Percentiles rank a stretch among this genome's conserved stretches.
Evolutionary conservation across 176 grass and related monocot species (phyloP).

Genomic region (Chrysopogon serrulatus): DNA sequence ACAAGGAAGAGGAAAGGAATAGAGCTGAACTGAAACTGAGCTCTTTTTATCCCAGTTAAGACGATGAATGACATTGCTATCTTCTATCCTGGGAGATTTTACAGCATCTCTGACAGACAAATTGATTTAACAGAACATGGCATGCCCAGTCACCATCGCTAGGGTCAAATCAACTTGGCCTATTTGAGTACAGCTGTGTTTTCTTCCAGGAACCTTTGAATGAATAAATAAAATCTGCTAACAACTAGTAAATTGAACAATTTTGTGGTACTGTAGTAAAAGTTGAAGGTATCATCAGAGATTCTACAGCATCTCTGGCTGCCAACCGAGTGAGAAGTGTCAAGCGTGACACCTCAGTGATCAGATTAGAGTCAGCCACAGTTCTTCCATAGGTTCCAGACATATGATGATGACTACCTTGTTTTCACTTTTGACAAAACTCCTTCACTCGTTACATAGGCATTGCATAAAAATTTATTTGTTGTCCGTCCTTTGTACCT

Average conservation of each 20-base stretch:
- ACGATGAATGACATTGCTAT: not conserved
- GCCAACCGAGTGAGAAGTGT: not conserved
- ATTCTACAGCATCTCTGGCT: not conserved
- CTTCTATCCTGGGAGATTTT: not conserved
- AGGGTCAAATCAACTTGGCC: not conserved
- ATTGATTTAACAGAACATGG: not conserved
- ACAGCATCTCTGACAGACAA: not conserved
- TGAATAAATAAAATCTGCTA: not conserved
- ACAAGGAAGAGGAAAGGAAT: constrained; percentile 7
- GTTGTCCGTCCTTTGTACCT: too few relatives aligned
- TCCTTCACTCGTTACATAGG: not conserved
- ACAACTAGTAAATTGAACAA: not conserved
- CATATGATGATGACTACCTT: not conserved
- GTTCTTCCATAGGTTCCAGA: not conserved
- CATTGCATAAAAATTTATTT: not conserved
- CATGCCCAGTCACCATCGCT: not conserved
- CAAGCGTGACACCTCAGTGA: not conserved
- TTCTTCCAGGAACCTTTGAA: not conserved
- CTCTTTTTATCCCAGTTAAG: not conserved
- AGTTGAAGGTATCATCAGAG: not conserved
- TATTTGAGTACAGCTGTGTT: not conserved
- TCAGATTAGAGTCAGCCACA: not conserved
- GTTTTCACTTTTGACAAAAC: not conserved
- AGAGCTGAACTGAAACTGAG: not conserved
- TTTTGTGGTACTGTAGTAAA: not conserved